These are phyloP conservation scores for Coemansia asiatica DNA, from an alignment of 192 early-diverging fungal species.

Conservation along the genomic window DNA sequence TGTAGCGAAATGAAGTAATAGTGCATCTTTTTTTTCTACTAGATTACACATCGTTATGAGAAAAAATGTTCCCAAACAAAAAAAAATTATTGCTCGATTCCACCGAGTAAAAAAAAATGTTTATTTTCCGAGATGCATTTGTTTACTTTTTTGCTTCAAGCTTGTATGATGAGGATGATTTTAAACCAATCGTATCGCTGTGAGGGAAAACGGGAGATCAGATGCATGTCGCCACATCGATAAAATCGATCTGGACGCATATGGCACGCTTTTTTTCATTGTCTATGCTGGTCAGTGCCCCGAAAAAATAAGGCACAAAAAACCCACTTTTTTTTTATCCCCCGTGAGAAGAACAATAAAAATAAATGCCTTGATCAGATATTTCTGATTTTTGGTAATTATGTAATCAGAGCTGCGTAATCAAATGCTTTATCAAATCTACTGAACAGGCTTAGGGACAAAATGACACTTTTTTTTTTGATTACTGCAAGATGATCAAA, in stretches of 20 bases:
- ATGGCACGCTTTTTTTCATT: neutral
- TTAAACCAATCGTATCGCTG: neutral
- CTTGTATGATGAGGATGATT: neutral
- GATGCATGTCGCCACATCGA: slow-evolving; percentile 5
- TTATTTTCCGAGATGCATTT: too few relatives aligned
- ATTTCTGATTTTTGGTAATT: too few relatives aligned
- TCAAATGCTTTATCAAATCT: neutral
- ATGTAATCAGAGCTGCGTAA: too few relatives aligned
- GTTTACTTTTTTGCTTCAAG: neutral
- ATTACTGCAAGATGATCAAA: too few relatives aligned
- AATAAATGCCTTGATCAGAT: neutral
- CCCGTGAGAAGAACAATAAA: neutral
- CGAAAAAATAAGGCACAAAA: neutral
- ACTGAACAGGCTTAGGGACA: neutral
- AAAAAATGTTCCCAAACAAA: too few relatives aligned
- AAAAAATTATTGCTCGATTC: neutral
- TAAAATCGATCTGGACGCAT: slow-evolving; percentile 4
- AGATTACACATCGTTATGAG: too few relatives aligned
- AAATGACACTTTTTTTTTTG: neutral
- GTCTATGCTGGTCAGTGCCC: neutral
- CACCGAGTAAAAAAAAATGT: slow-evolving; percentile 1
- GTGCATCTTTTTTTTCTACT: too few relatives aligned
- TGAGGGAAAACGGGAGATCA: neutral
- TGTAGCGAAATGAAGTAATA: neutral
- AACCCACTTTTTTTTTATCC: neutral